Evolutionary conservation across 2,329 filamentous ascomycete species (phyloP).

Genomic region (Alternaria ventricosa): DNA sequence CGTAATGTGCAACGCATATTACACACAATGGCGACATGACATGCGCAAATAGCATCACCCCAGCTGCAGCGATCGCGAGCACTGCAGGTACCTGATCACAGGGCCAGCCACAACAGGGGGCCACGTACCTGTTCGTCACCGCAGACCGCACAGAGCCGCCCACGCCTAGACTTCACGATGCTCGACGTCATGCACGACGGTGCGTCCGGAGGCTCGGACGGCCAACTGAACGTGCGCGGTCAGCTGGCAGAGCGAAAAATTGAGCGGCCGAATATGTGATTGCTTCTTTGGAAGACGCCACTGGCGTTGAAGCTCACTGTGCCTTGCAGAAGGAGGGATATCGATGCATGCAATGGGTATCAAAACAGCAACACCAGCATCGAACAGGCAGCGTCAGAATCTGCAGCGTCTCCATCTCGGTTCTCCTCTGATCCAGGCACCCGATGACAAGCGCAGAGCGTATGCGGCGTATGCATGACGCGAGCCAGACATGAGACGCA

Average conservation of each 20-base stretch:
- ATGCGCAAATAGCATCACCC: constrained; percentile 4
- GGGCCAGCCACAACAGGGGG: not conserved
- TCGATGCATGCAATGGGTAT: not conserved
- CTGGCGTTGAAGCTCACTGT: not conserved
- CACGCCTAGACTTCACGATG: constrained; percentile 42
- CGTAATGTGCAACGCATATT: constrained; percentile 27
- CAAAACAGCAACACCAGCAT: not conserved
- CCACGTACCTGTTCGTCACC: constrained; percentile 11
- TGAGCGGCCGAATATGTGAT: not conserved
- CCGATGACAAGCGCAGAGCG: not conserved
- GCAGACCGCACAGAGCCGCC: constrained; percentile 11
- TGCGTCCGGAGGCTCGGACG: not conserved
- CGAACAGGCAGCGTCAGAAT: not conserved
- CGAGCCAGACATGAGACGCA: constrained; percentile 1
- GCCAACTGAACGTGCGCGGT: not conserved
- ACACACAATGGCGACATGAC: constrained; percentile 30
- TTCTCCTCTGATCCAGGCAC: constrained; percentile 14
- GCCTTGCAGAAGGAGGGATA: not conserved
- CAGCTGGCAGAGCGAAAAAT: constrained; percentile 1
- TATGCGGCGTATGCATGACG: constrained; percentile 17
- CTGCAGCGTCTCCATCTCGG: constrained; percentile 5
- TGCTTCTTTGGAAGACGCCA: not conserved
- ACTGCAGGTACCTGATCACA: constrained; percentile 18
- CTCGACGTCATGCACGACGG: constrained; percentile 41
- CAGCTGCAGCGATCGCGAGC: constrained; percentile 1